Evolutionary conservation across 768 basidiomycete genomes (phyloP).

Genomic region (Chalciporus chontae): DNA sequence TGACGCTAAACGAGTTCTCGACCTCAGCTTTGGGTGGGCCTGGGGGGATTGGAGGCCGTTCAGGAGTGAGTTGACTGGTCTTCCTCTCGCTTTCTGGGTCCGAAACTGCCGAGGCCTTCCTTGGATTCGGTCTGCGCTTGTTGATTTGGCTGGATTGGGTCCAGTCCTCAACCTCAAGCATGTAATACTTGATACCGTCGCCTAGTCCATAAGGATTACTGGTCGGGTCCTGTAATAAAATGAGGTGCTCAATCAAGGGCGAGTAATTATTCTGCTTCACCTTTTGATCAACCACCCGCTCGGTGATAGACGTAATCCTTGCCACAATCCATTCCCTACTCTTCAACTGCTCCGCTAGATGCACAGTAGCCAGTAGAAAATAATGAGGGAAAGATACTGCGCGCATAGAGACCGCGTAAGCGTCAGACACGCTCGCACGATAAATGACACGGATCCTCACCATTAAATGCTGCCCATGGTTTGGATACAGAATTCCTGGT

Average conservation of each 20-base stretch:
- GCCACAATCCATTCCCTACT: constrained; percentile 95
- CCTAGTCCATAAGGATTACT: constrained; percentile 89
- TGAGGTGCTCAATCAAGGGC: background rate
- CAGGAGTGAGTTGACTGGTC: constrained; percentile 7
- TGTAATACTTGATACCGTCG: constrained; percentile 88
- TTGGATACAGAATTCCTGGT: constrained; percentile 91
- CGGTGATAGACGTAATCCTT: constrained; percentile 82
- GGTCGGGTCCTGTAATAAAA: constrained; percentile 55
- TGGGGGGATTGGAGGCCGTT: constrained; percentile 36
- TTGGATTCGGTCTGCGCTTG: constrained; percentile 54
- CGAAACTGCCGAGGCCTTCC: constrained; percentile 42
- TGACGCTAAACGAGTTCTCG: constrained; percentile 66
- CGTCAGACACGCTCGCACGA: background rate
- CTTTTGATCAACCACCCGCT: constrained; percentile 77
- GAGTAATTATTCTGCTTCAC: constrained; percentile 33
- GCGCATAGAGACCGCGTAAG: background rate
- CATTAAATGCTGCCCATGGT: constrained; percentile 99
- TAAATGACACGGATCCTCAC: constrained; percentile 40
- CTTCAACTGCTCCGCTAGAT: constrained; percentile 85
- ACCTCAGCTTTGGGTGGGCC: constrained; percentile 67
- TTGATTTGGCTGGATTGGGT: constrained; percentile 64
- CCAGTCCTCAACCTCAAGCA: constrained; percentile 94
- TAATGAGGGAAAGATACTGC: constrained; percentile 96
- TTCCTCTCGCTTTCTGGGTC: constrained; percentile 41
- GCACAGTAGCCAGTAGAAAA: constrained; percentile 86